A percentile compares a stretch with the other conserved stretches of the same genome.
Evolutionary conservation across 2,329 filamentous ascomycete species (phyloP).

Genomic region (Aphanoascus verrucosus): DNA sequence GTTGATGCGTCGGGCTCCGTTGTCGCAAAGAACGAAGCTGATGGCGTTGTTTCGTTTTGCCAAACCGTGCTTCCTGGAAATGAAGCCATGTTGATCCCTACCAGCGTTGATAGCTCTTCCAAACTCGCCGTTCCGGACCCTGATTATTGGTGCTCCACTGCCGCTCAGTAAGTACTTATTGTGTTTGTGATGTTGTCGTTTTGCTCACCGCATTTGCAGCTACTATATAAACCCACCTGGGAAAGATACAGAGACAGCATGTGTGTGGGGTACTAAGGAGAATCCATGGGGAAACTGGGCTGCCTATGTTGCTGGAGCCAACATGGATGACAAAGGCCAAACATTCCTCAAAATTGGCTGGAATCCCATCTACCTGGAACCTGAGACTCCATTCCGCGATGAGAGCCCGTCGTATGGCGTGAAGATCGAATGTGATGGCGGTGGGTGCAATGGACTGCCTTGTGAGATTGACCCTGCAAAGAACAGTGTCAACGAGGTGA

Average conservation of each 20-base stretch:
- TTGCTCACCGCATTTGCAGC: conserved; percentile 32
- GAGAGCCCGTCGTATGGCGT: conserved; percentile 56
- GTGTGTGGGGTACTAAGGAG: conserved; percentile 57
- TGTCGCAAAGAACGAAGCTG: conserved; percentile 55
- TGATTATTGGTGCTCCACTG: conserved; percentile 60
- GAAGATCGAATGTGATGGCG: conserved; percentile 56
- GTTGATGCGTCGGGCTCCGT: conserved; percentile 57
- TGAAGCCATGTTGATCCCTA: conserved; percentile 74
- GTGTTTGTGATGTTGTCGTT: background rate
- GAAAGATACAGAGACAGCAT: conserved; percentile 48
- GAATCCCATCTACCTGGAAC: conserved; percentile 61
- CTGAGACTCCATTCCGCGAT: conserved; percentile 42
- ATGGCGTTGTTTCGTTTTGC: conserved; percentile 57
- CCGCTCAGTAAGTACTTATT: conserved; percentile 56
- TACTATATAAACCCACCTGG: conserved; percentile 73
- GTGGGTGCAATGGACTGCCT: conserved; percentile 60
- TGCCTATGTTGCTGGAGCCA: conserved; percentile 65
- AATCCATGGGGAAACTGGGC: conserved; percentile 64
- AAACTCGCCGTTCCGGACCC: conserved; percentile 59
- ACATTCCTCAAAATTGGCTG: conserved; percentile 67
- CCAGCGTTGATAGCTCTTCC: conserved; percentile 48
- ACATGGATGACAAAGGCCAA: conserved; percentile 52
- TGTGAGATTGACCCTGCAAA: conserved; percentile 57
- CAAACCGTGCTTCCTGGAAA: conserved; percentile 70
- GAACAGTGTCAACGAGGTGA: conserved; percentile 48